Base-by-base conservation (phyloP, 768 basidiomycete genomes). In the Termitomyces sp. region DNA sequence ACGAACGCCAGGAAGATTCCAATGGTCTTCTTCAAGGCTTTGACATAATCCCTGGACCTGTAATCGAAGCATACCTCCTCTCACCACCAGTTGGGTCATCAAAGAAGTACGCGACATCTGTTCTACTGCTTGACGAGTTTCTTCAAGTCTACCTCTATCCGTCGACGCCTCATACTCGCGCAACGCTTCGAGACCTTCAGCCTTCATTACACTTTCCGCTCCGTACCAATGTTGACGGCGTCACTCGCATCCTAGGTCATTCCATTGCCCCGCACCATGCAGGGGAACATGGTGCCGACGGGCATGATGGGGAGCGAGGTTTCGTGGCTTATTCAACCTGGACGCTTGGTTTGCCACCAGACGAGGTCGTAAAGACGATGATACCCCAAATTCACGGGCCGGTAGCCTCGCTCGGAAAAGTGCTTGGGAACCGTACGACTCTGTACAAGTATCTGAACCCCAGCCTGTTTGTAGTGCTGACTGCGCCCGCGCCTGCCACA, bases 391-490 rank as follows among this genome's bases (percentile, higher is more conserved):
- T 74, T 10, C 63, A 74, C 57, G 78, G 77, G 54, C 80, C 83
- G 0, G 73, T 92, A 35, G 93, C 94, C 0, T 89, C 86, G 1
- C 70, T 87, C 31, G 96, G 95, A 4, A 86, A 86, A 63, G 93
- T 96, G 4, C 75, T 92, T 4, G 94, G 91, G 2, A 88, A 95
- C 69, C 83, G 94, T 53, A 85, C 84, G 38, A 94, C 94, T 33
- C 68, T 98, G 56, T 96, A 97, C 78, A 98, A 98, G 72, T 96
- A 97, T 66, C 78, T 98, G 58, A 96, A 96, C 67, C 88, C 87
- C 8, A 84, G 91, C 62, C 63, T 94, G 35, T 76, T 87, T 49
- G 81, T 83, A 8, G 74, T 92, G 38, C 71, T 87, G 31, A 91
- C 91, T 6, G 70, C 75, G 0, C 59, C 70, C 5, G 58, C 68